Conservation (phyloP, 495 filamentous ascomycete genomes). For the Oidiodendron maius region DNA sequence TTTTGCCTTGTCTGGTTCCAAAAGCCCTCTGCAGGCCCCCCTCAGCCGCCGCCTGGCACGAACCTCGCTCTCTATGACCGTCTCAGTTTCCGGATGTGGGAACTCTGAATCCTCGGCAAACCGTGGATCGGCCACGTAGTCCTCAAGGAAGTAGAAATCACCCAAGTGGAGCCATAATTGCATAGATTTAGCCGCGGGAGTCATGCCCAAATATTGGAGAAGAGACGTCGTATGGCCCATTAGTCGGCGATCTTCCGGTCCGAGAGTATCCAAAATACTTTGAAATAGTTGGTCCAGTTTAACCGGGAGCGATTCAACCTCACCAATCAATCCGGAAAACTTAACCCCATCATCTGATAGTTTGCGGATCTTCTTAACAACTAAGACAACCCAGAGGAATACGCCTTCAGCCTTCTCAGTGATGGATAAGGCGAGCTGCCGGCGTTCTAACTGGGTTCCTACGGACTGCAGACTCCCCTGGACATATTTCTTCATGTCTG, state of each 20-base stretch:
- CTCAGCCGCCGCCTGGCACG: slow-evolving; percentile 12
- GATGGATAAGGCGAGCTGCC: slow-evolving; percentile 1
- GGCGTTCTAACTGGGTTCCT: slow-evolving; percentile 8
- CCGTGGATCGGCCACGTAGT: slow-evolving; percentile 10
- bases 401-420: slow-evolving; percentile 8
- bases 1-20: slow-evolving; percentile 13
- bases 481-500: slow-evolving; percentile 19
- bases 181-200: background rate
- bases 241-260: slow-evolving; percentile 10
- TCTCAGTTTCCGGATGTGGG: background rate
- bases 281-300: slow-evolving; percentile 14
- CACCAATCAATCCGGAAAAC: background rate
- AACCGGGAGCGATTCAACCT: slow-evolving; percentile 3
- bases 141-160: slow-evolving; percentile 15
- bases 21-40: slow-evolving; percentile 17
- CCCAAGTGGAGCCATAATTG: slow-evolving; percentile 1
- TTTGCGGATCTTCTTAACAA: slow-evolving; percentile 14
- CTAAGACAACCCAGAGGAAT: slow-evolving; percentile 11
- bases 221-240: slow-evolving; percentile 12
- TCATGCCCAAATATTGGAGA: slow-evolving; percentile 4
- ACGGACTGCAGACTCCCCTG: slow-evolving; percentile 23
- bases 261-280: slow-evolving; percentile 14
- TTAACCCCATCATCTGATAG: slow-evolving; percentile 16
- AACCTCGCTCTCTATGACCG: background rate
- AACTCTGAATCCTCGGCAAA: slow-evolving; percentile 4